Percentiles rank a stretch among this genome's conserved stretches.
Conservation (phyloP, 2,329 filamentous ascomycete species). For the Xylariaceae sp. region DNA sequence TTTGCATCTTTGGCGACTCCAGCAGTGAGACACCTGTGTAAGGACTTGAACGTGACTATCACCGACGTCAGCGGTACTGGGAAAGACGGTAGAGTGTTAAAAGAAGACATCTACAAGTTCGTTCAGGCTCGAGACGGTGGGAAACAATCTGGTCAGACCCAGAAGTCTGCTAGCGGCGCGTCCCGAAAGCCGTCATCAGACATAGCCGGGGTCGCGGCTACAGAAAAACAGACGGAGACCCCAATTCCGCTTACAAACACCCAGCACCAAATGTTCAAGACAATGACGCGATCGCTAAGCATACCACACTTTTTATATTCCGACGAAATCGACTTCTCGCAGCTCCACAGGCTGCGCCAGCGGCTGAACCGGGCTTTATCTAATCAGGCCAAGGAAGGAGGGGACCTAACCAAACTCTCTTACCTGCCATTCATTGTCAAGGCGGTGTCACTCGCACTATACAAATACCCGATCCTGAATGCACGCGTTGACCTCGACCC, state of each 20-base stretch:
- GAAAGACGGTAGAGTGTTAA: constrained; percentile 83
- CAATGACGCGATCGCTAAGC: constrained; percentile 84
- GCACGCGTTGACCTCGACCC: constrained; percentile 64
- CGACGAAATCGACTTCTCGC: constrained; percentile 79
- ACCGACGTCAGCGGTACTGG: constrained; percentile 76
- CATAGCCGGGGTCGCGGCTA: constrained; percentile 25
- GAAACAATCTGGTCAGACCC: constrained; percentile 18
- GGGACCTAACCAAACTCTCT: constrained; percentile 62
- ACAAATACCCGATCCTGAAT: constrained; percentile 81
- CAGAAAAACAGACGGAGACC: constrained; percentile 60
- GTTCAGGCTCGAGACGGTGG: constrained; percentile 43
- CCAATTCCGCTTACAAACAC: constrained; percentile 65
- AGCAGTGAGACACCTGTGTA: constrained; percentile 82
- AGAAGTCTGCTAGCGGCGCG: constrained; percentile 20
- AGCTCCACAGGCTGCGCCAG: constrained; percentile 64
- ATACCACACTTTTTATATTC: constrained; percentile 97
- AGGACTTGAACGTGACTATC: constrained; percentile 73
- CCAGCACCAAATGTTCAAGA: constrained; percentile 93
- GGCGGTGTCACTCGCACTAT: constrained; percentile 79
- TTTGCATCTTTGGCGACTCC: constrained; percentile 79
- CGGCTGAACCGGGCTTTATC: constrained; percentile 65
- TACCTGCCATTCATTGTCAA: constrained; percentile 95
- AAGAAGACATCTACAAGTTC: constrained; percentile 81
- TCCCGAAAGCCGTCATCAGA: constrained; percentile 33
- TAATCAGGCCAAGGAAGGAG: constrained; percentile 34